Base-by-base conservation (phyloP, 192 early-diverging fungal species). In the Neocallimastix lanati region DNA sequence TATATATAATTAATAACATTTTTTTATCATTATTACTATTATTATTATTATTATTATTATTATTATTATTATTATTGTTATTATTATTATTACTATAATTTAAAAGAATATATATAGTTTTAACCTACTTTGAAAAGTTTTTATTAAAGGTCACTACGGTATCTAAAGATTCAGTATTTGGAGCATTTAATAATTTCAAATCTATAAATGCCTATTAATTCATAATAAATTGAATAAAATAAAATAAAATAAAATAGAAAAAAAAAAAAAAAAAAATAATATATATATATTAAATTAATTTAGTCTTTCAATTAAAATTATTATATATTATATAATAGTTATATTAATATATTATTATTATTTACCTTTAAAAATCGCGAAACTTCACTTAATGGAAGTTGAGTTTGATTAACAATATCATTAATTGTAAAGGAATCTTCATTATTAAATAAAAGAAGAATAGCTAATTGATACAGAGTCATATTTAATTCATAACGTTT, bases 401-500 rank as follows among this genome's bases (percentile, higher is more conserved):
- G 85, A 0, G 88, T 88, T n/a, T 86, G 87, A 18, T 84, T 84
- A 27, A 78, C 76, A 40, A 95, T 86, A 30, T 93, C 91, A 25
- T 84, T 40, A 29, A 92, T 30, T 0, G 80, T 85, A 30, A 88
- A 82, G 0, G 81, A 78, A 21, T 84, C 81, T 2, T 82, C 84
- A 12, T 80, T 78, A 82, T 95, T 95, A 80, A 94, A 94, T 2
- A 90, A 83, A 13, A 92, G 82, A 30, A 95, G 80, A 14, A 94
- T 82, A 0, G 86, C 88, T 76, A 92, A 84, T 81, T 95, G 94
- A 37, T 92, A 86, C 29, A 94, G 80, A 2, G 93, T 89, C 13
- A 94, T 80, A 28, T 90, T 91, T 28, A 94, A 81, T 80, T 96
- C 94, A 81, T 96, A 96, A 16, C 88, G 86, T 82, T 91, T 93